Evolutionary conservation across 192 early-diverging fungal genomes (phyloP).

Genomic region (Backusella sp.): DNA sequence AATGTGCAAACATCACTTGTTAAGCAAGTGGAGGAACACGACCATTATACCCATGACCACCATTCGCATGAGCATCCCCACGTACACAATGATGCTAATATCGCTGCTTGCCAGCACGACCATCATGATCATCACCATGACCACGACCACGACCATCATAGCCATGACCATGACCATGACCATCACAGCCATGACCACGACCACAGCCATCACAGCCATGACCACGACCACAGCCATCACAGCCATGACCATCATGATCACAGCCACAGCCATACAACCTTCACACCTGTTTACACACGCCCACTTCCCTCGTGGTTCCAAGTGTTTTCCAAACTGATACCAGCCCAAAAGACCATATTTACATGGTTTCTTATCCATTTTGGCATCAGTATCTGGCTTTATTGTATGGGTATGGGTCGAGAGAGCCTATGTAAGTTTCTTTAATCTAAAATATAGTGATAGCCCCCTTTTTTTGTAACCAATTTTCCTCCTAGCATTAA

Average conservation of each 20-base stretch:
- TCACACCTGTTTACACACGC: conserved; percentile 9
- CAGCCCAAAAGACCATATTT: conserved; percentile 55
- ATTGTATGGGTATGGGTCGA: conserved; percentile 38
- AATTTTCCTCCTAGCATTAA: conserved; percentile 29
- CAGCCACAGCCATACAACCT: conserved; percentile 17
- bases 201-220: conserved; percentile 21
- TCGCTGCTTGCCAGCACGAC: neutral
- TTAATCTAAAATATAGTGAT: neutral
- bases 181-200: conserved; percentile 26
- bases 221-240: conserved; percentile 15
- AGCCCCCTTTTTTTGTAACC: neutral
- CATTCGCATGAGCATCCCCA: neutral
- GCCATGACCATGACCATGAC: conserved; percentile 16
- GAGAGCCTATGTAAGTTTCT: conserved; percentile 47
- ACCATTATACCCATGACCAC: conserved; percentile 20
- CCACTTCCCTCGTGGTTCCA: conserved; percentile 44
- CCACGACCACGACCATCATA: neutral
- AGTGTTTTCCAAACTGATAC: conserved; percentile 38
- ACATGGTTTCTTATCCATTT: conserved; percentile 49
- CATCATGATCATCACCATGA: neutral
- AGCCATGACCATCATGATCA: conserved; percentile 23
- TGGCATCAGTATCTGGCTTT: conserved; percentile 41
- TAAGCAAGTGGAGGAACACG: conserved; percentile 9
- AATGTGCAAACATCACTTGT: conserved; percentile 6
- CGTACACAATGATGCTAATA: neutral